A percentile compares a stretch with the other conserved stretches of the same genome.
Conservation (phyloP, 495 filamentous ascomycete genomes). For the Symbiotaphrina buchneri region DNA sequence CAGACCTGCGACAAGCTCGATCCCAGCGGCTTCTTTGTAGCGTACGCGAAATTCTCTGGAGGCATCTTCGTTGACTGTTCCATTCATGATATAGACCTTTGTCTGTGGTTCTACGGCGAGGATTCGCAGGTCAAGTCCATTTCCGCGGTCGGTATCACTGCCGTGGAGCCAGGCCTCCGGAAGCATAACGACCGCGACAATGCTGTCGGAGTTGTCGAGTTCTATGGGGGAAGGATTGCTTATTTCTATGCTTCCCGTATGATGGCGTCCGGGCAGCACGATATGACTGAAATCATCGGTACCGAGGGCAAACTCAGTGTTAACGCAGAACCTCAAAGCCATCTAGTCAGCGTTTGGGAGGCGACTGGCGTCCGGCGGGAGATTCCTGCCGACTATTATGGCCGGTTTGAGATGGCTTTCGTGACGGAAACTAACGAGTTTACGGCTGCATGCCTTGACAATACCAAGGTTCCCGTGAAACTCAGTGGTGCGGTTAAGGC, state of each 20-base stretch:
- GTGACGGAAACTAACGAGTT: constrained; percentile 40
- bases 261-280: constrained; percentile 42
- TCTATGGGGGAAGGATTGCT: constrained; percentile 33
- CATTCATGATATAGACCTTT: constrained; percentile 34
- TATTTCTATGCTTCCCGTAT: constrained; percentile 36
- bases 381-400: constrained; percentile 34
- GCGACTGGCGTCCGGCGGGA: constrained; percentile 24
- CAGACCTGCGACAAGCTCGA: constrained; percentile 36
- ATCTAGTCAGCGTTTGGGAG: constrained; percentile 29
- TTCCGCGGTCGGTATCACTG: constrained; percentile 29
- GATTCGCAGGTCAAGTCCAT: constrained; percentile 24
- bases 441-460: constrained; percentile 26
- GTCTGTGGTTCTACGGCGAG: constrained; percentile 32
- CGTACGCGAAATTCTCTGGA: constrained; percentile 28
- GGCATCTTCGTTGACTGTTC: constrained; percentile 34
- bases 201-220: constrained; percentile 38
- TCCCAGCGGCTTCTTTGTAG: constrained; percentile 29
- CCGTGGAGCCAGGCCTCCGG: constrained; percentile 33
- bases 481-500: constrained; percentile 31
- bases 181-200: constrained; percentile 39
- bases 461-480: constrained; percentile 26
- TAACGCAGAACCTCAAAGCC: constrained; percentile 26
- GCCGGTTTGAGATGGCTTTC: constrained; percentile 38
- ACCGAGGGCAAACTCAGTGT: constrained; percentile 35
- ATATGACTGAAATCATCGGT: constrained; percentile 40